Conservation (phyloP, 768 basidiomycete species). For the Suillus alpinus region DNA sequence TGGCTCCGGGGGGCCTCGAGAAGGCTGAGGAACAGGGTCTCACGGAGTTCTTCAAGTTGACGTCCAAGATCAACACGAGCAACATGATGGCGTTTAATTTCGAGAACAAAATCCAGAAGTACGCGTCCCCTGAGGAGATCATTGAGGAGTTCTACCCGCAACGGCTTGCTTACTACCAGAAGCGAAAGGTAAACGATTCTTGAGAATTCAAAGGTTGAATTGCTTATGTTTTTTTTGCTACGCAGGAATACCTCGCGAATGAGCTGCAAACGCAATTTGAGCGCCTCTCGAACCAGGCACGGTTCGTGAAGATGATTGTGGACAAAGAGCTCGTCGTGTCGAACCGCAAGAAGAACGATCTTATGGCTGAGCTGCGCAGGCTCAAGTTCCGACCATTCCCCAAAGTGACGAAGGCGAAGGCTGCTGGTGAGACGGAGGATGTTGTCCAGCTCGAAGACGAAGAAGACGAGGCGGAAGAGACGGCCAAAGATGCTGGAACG, state of each 20-base stretch:
- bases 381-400: constrained; percentile 91
- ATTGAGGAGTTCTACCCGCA: constrained; percentile 90
- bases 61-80: constrained; percentile 76
- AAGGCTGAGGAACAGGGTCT: constrained; percentile 90
- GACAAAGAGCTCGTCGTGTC: constrained; percentile 77
- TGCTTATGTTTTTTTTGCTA: background rate
- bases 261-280: constrained; percentile 82
- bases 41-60: constrained; percentile 88
- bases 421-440: constrained; percentile 61
- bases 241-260: constrained; percentile 78
- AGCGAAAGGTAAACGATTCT: constrained; percentile 72
- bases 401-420: constrained; percentile 65
- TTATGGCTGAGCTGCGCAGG: constrained; percentile 79
- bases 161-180: constrained; percentile 89
- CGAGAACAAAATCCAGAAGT: constrained; percentile 94
- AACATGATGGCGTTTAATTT: constrained; percentile 99
- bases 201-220: background rate
- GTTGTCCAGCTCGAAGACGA: constrained; percentile 52
- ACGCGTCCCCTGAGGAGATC: constrained; percentile 85
- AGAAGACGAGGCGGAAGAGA: constrained; percentile 48
- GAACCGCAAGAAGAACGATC: constrained; percentile 85
- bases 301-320: constrained; percentile 96
- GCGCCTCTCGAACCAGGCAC: constrained; percentile 88
- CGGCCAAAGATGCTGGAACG: constrained; percentile 34
- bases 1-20: constrained; percentile 76